Percentiles rank a stretch among this genome's conserved stretches.
Conservation (phyloP, 345 rosid genomes). For the Euphorbia pulcherrima region DNA sequence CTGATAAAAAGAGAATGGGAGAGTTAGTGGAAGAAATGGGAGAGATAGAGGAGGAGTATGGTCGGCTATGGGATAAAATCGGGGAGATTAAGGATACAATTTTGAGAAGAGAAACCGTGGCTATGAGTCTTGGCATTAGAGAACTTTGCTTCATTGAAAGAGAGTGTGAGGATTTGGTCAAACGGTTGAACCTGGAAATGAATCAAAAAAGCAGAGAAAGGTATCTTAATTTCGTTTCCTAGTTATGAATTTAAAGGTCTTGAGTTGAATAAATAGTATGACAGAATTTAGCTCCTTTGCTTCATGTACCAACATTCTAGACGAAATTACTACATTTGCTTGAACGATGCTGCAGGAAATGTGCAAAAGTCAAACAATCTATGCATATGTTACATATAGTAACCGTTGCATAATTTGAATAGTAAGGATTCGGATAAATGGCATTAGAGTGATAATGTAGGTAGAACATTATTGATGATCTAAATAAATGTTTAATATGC, state of each 20-base stretch:
- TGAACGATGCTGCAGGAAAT: neutral
- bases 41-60: slow-evolving; percentile 57
- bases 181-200: slow-evolving; percentile 47
- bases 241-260: neutral
- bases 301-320: neutral
- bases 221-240: slow-evolving; percentile 22
- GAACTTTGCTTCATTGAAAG: slow-evolving; percentile 79
- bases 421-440: neutral
- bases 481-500: neutral
- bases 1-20: slow-evolving; percentile 28
- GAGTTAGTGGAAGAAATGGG: slow-evolving; percentile 44
- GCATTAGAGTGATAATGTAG: neutral
- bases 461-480: neutral
- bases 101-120: slow-evolving; percentile 52
- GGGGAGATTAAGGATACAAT: slow-evolving; percentile 61
- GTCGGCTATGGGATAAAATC: slow-evolving; percentile 54
- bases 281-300: neutral
- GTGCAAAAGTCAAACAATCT: slow-evolving; percentile 1
- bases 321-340: neutral
- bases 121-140: slow-evolving; percentile 67
- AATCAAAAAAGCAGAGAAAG: slow-evolving; percentile 41
- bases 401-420: neutral
- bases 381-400: neutral
- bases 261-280: neutral
- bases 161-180: slow-evolving; percentile 72